Evolutionary conservation across 2,329 filamentous ascomycete species (phyloP).

Genomic region (Apiospora koreana): DNA sequence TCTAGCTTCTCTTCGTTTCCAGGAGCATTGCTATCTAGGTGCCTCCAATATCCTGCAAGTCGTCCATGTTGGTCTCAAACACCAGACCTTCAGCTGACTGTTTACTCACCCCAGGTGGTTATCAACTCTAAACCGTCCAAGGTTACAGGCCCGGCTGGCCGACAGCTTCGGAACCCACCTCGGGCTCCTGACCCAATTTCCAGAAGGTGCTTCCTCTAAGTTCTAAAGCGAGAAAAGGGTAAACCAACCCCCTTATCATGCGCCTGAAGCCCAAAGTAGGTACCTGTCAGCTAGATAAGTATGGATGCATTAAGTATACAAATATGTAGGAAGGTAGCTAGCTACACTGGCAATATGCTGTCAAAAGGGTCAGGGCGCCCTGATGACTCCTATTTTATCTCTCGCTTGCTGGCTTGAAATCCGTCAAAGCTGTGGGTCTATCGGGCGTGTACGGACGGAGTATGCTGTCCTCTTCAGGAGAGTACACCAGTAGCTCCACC

Average conservation of each 20-base stretch:
- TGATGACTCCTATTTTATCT: not conserved
- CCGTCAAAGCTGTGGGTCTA: too few species aligned
- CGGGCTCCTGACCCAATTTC: slow-evolving; percentile 1
- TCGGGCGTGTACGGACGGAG: too few species aligned
- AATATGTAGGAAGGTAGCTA: too few species aligned
- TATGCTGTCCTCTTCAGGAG: not conserved
- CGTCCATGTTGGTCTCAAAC: not conserved
- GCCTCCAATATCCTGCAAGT: too few species aligned
- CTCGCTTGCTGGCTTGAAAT: too few species aligned
- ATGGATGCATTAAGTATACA: not conserved
- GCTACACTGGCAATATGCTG: not conserved
- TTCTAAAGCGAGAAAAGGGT: not conserved
- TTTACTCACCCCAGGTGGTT: not conserved
- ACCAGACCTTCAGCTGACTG: not conserved
- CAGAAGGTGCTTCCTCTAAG: not conserved
- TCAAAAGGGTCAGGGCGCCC: not conserved
- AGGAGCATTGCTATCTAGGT: too few species aligned
- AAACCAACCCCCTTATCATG: not conserved
- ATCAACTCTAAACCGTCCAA: slow-evolving; percentile 8
- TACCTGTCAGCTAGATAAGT: not conserved
- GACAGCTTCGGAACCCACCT: not conserved
- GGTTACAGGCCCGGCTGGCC: slow-evolving; percentile 2
- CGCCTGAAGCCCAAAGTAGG: not conserved
- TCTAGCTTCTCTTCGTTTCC: not conserved
- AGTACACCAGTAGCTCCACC: not conserved